Percentiles rank a stretch among this genome's conserved stretches.
Conservation (phyloP, 2,329 filamentous ascomycete species). For the Polychaeton citri region DNA sequence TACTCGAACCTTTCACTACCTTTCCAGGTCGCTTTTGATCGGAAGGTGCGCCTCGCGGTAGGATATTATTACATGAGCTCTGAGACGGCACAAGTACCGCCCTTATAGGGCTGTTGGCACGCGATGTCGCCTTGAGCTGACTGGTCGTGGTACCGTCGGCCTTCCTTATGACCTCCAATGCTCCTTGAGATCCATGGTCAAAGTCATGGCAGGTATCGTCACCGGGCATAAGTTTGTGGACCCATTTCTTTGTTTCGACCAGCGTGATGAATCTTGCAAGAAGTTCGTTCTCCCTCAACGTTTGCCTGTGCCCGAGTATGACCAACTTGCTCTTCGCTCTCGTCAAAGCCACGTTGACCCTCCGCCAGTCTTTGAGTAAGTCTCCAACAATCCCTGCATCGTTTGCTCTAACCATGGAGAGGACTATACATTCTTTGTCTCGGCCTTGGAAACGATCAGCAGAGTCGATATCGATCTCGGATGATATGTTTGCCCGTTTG, state of each 20-base stretch:
- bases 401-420: conserved; percentile 81
- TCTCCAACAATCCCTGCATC: conserved; percentile 75
- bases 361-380: conserved; percentile 75
- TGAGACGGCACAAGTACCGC: neutral
- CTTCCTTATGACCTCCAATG: neutral
- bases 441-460: conserved; percentile 93
- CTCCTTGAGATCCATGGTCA: neutral
- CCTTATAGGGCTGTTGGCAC: neutral
- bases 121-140: neutral
- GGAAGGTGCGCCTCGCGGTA: neutral
- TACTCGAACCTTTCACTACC: neutral
- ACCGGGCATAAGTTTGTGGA: conserved; percentile 48
- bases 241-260: conserved; percentile 68
- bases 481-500: conserved; percentile 22
- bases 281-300: conserved; percentile 60
- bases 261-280: conserved; percentile 61
- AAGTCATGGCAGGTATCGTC: conserved; percentile 13
- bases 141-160: neutral
- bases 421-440: conserved; percentile 84
- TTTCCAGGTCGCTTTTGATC: neutral
- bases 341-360: conserved; percentile 93
- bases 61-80: neutral
- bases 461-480: conserved; percentile 81
- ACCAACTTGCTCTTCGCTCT: conserved; percentile 84
- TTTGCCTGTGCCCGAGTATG: conserved; percentile 69